phyloP scores from a whole-genome alignment of 768 basidiomycete genomes.

The Tulasnella calospora region DNA sequence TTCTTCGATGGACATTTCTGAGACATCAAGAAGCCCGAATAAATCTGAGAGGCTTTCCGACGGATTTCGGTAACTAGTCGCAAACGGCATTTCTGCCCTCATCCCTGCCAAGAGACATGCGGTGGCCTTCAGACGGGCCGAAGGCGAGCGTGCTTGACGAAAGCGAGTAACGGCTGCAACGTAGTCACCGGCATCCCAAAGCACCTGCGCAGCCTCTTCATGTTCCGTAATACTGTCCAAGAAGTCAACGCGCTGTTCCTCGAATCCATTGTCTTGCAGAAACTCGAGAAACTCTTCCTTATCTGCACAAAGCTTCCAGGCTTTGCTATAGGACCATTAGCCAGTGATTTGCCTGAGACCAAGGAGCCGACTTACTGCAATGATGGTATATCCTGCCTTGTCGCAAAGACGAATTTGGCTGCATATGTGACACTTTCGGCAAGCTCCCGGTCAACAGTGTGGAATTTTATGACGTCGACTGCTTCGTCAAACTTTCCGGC shows the following conservation, averaged over 20 bases:
- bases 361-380: background rate
- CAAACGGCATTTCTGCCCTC: background rate
- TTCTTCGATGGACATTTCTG: background rate
- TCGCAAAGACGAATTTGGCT: constrained; percentile 47
- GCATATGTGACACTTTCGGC: constrained; percentile 41
- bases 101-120: background rate
- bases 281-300: constrained; percentile 55
- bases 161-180: background rate
- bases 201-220: constrained; percentile 50
- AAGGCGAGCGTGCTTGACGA: background rate
- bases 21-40: background rate
- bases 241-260: constrained; percentile 46
- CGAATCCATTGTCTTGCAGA: constrained; percentile 51
- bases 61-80: background rate
- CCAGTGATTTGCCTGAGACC: constrained; percentile 35
- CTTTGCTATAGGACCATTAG: constrained; percentile 40
- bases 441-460: constrained; percentile 39
- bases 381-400: constrained; percentile 31
- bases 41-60: background rate
- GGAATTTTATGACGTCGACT: constrained; percentile 10
- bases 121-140: background rate
- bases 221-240: constrained; percentile 43
- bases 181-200: constrained; percentile 44
- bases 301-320: constrained; percentile 45
- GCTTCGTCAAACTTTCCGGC: constrained; percentile 22